Evolutionary conservation across 495 filamentous ascomycete genomes (phyloP).

Genomic region (Chaetomium fimeti): DNA sequence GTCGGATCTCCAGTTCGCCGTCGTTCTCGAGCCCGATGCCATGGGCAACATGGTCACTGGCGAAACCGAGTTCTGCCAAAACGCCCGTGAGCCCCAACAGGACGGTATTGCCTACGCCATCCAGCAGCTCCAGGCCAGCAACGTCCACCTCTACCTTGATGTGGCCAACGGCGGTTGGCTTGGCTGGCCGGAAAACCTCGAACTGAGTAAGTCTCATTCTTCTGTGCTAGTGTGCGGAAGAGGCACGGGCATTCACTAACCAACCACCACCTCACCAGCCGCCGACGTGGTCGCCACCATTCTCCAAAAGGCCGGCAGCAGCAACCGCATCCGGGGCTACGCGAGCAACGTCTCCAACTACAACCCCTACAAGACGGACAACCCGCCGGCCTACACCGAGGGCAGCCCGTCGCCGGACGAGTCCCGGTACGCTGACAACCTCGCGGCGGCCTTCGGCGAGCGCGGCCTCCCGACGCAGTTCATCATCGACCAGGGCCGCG

Average conservation of each 20-base stretch:
- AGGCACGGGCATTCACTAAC: constrained; percentile 2
- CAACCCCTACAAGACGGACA: no score
- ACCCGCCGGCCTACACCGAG: no score
- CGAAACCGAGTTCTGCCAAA: constrained; percentile 52
- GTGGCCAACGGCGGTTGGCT: constrained; percentile 67
- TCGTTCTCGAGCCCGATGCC: constrained; percentile 58
- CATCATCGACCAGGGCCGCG: constrained; percentile 51
- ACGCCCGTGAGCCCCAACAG: constrained; percentile 50
- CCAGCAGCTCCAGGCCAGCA: constrained; percentile 51
- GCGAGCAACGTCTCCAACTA: constrained; percentile 56
- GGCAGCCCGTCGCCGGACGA: no score
- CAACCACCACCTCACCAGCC: constrained; percentile 28
- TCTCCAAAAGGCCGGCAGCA: constrained; percentile 54
- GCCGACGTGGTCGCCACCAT: constrained; percentile 54
- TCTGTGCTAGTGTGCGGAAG: no score
- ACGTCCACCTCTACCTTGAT: constrained; percentile 64
- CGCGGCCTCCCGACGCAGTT: constrained; percentile 64
- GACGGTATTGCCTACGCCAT: constrained; percentile 59
- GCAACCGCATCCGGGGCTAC: constrained; percentile 56
- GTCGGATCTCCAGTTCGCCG: constrained; percentile 37
- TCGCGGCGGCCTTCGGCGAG: constrained; percentile 47
- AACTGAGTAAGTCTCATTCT: no score
- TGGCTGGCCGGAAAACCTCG: constrained; percentile 53
- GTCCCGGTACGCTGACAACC: no score
- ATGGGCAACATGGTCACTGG: constrained; percentile 65